Evolutionary conservation across 2,329 filamentous ascomycete genomes (phyloP), one percentile per base, ranked within the genome.

Genomic region (Diaporthe ampelina): DNA sequence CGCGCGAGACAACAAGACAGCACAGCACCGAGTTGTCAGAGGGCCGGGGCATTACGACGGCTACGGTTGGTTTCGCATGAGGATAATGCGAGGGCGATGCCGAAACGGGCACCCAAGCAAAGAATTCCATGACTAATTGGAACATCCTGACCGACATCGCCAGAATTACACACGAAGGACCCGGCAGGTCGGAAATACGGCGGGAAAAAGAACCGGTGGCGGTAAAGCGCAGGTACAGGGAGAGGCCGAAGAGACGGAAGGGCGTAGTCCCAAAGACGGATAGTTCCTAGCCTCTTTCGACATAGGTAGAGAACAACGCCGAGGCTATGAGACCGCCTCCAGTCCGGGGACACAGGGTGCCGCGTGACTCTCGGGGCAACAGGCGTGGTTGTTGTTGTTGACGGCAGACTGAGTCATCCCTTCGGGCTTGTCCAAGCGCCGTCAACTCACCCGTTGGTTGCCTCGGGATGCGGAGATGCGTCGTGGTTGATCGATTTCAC

Each of bases 71-170:
- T 17, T 21, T n/a, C 35, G 56, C 15, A 52, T 43, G 29, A 54
- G 32, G 40, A 37, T 29, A 21, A 29, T 48, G 32, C 45, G 48
- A 37, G 4, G 40, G n/a, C 37, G 19, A 35, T n/a, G 54, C 54
- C 15, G 37, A 48, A 6, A 40, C 35, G 45, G 59, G 45, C n/a
- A 29, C 24, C 17, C 45, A 26, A 21, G 32, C 45, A 63, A 17
- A 29, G 19, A 37, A 61, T 54, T 72, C 40, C 57, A 72, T 72
- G 69, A 72, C 69, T 72, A 72, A 72, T 32, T 43, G 32, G 45
- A 54, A 35, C 58, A 29, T 32, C n/a, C 37, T 54, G 69, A 63
- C 70, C 70, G 70, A 59, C 70, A 63, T 72, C 57, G 57, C 70
- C 45, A 72, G 70, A 40, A 63, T n/a, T 29, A 19, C 40, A 56